These are phyloP conservation scores for Acacia acuminata DNA, from an alignment of 306 rosid species.

Conservation along the genomic window DNA sequence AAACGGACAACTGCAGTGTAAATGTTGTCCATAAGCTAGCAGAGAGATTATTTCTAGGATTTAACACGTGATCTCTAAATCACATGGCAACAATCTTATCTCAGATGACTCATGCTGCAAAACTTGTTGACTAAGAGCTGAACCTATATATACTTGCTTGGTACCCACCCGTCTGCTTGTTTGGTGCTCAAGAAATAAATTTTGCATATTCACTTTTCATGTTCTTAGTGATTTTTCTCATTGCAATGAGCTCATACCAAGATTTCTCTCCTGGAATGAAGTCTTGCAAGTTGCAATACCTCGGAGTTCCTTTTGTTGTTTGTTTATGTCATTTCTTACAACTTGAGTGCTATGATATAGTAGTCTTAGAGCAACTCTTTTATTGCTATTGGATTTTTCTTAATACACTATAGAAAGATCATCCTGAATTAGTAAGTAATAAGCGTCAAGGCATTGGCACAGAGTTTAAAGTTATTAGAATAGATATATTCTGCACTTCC, in stretches of 20 bases:
- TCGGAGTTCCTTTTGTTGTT: background rate
- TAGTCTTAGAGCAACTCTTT: background rate
- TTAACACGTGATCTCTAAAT: no score
- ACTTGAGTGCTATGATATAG: background rate
- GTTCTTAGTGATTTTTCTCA: background rate
- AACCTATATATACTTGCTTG: background rate
- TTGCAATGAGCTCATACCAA: background rate
- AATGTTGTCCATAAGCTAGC: background rate
- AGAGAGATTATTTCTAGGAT: no score
- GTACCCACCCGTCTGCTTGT: no score
- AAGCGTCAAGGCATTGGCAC: background rate
- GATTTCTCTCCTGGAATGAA: background rate
- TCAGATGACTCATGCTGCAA: background rate
- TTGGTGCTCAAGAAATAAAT: no score
- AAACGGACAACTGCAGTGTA: slow-evolving; percentile 35
- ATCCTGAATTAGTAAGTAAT: background rate
- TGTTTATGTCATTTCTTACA: background rate
- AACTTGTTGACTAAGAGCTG: background rate
- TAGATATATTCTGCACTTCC: background rate
- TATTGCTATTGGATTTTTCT: background rate
- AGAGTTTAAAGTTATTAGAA: background rate
- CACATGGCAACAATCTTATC: no score
- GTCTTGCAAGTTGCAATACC: background rate
- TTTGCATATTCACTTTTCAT: background rate
- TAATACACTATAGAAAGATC: background rate